Evolutionary conservation across 176 grass and related monocot genomes (phyloP).

Genomic region (Miscanthus lutarioriparius): DNA sequence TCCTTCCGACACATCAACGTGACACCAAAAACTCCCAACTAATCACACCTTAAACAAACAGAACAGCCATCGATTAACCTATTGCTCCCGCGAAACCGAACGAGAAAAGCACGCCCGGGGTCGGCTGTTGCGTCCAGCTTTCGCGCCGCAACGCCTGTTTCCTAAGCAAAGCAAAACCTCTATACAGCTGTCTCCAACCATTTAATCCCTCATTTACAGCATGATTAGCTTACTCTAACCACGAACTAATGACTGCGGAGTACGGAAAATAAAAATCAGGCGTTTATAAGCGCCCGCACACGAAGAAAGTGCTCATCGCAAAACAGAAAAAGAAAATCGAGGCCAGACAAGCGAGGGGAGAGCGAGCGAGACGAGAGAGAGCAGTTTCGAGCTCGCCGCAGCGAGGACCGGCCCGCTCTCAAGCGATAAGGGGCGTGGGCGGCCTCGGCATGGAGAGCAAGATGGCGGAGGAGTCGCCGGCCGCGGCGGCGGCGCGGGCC

Average conservation of each 20-base stretch:
- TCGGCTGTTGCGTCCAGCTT: not conserved
- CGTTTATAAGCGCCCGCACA: not conserved
- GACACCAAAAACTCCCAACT: too few species aligned
- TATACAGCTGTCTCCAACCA: not conserved
- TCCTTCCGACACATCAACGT: too few species aligned
- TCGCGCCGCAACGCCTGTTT: not conserved
- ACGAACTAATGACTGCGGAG: not conserved
- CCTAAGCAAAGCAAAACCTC: not conserved
- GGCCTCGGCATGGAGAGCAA: slow-evolving; percentile 32
- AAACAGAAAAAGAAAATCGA: not conserved
- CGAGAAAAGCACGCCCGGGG: not conserved
- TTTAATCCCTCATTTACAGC: not conserved
- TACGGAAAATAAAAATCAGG: not conserved
- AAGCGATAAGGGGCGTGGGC: slow-evolving; percentile 22
- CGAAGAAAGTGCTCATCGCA: not conserved
- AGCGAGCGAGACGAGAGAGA: too few species aligned
- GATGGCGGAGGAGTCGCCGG: not conserved
- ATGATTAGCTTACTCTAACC: not conserved
- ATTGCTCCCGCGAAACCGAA: not conserved
- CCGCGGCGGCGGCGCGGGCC: not conserved
- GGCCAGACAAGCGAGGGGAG: not conserved
- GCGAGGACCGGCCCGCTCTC: not conserved
- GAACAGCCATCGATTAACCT: not conserved
- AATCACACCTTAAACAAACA: too few species aligned
- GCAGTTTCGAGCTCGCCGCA: slow-evolving; percentile 12